Evolutionary conservation across 2,329 filamentous ascomycete genomes (phyloP), one percentile per base, ranked within the genome.

Genomic region (Sordariomycetes sp.): DNA sequence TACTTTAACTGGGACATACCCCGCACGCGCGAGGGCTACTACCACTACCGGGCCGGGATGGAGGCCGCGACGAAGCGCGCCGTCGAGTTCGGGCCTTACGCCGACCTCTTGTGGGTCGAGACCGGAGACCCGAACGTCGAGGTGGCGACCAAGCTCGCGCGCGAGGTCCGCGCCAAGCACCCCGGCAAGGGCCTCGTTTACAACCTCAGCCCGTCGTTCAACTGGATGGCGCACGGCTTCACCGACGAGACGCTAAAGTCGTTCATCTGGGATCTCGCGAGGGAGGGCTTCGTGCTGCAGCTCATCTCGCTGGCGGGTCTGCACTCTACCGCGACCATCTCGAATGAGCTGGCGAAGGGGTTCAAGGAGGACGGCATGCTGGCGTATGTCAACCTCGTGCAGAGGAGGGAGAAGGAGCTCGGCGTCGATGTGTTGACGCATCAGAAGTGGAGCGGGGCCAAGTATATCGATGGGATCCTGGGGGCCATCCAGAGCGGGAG

Each of bases 161-260:
- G 80, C 12, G 81, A 90, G 52, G 94, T 99, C 60, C 83, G 87
- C 57, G 72, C 75, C 0, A 75, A 73, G 3, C 76, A 82, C 64
- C 89, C 90, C 0, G 84, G 82, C 60, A 97, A 97, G 79, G 87
- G 89, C 39, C 80, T 99, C 25, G 92, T 97, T 0, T 99, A 99
- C 75, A 99, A 99, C 74, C 80, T 99, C 1, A 91, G 86, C 4
- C 94, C 94, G 1, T 95, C 89, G 10, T 99, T 99, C 80, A 97
- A 99, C 77, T 99, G 94, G 94, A 94, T 95, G 83, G 84, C 84
- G 12, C 91, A 97, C 68, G 94, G 92, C 34, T 99, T 97, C 72
- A 86, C 81, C 2, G 84, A 90, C 61, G 84, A 83, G 60, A 86
- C 86, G 6, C 79, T 99, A 57, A 90, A 87, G 73, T 90, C 82